phyloP scores from a whole-genome alignment of 2,329 filamentous ascomycete genomes.

The Conoideocrella luteorostrata region DNA sequence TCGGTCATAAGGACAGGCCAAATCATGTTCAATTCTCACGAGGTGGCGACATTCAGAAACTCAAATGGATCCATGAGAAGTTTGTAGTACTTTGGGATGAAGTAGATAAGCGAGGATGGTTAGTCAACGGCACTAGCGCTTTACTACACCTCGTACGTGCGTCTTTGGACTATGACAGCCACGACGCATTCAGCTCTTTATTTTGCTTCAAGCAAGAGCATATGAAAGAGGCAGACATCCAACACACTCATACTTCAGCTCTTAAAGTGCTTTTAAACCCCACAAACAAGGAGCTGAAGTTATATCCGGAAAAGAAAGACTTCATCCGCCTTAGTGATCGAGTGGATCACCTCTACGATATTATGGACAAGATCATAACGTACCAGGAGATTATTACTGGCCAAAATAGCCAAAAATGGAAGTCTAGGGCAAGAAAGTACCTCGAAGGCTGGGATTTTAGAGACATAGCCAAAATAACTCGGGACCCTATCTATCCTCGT shows the following conservation, averaged over 20 bases:
- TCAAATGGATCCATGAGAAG: constrained; percentile 12
- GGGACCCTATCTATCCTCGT: constrained; percentile 14
- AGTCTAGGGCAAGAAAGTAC: constrained; percentile 9
- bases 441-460: constrained; percentile 25
- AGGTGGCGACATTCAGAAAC: neutral
- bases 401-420: constrained; percentile 9
- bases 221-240: neutral
- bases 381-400: neutral
- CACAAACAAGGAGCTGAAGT: neutral
- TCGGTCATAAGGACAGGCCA: neutral
- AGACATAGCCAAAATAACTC: constrained; percentile 15
- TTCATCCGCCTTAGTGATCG: neutral
- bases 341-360: neutral
- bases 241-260: neutral
- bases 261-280: neutral
- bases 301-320: neutral
- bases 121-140: constrained; percentile 21
- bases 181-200: constrained; percentile 2
- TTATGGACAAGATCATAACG: neutral
- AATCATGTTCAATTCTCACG: neutral
- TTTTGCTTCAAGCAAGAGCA: neutral
- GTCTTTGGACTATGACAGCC: constrained; percentile 11
- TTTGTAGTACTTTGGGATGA: constrained; percentile 21
- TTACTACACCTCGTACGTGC: constrained; percentile 17
- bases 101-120: constrained; percentile 21